Evolutionary conservation across 805 yeast genomes (phyloP), one percentile per base, ranked within the genome.

Genomic region (Lipomyces starkeyi): DNA sequence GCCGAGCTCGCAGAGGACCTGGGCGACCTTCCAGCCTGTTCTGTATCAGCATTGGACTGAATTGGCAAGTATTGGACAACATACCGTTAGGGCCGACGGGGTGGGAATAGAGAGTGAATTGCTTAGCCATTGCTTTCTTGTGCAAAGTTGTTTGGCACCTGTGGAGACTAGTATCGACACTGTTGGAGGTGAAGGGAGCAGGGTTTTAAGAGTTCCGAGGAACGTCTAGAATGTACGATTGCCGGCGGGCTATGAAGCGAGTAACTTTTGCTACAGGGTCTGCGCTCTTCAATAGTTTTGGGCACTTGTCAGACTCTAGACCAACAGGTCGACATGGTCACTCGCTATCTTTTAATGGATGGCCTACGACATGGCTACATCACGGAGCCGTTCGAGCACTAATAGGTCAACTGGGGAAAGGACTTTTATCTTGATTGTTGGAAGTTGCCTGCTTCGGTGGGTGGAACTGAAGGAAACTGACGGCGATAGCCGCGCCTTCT

Each of bases 1-100:
- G 66, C 90, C 90, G 73, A 94, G 84, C 78, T 94, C 98, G 66
- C 92, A 86, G 67, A 95, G 82, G 37, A 92, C 89, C 58, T 93
- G 92, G 34, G 98, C 97, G 17, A 94, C 97, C 79, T 95, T 94
- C 73, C 73, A 71, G 61, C 73, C 71, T 75, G 73, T 65, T 37
- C 66, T 67, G 54, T 7, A 1, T 32, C 5, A 58, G n/a, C 17
- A 14, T n/a, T 14, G 14, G n/a, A 57, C 27, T 22, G 25, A 37
- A 25, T 53, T 4, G 34, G 34, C n/a, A 11, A 25, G 34, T 25
- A 53, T n/a, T 4, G 56, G 66, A 66, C 47, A 75, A 78, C 56
- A 74, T 71, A 68, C 76, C 76, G 56, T 73, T 74, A 17, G 71
- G 73, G 59, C 73, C 73, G 58, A 70, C 53, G 29, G 73, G 72